These are phyloP conservation scores for Dipteronia dyeriana DNA, from an alignment of 345 rosid species.

Conservation along the genomic window DNA sequence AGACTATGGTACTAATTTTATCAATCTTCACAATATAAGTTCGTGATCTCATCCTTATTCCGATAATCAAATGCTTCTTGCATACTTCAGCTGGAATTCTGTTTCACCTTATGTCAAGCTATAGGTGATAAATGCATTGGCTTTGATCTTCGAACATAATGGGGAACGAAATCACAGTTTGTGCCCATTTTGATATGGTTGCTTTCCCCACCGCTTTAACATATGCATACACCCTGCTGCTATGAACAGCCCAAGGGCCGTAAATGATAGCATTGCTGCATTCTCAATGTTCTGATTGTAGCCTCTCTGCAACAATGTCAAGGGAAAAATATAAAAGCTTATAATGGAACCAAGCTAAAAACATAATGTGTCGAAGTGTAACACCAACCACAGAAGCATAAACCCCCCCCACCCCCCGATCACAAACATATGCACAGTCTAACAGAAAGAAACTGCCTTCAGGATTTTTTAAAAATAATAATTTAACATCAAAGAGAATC, in stretches of 20 bases:
- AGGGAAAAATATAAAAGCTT: slow-evolving; percentile 15
- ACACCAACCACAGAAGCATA: neutral
- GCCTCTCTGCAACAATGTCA: slow-evolving; percentile 64
- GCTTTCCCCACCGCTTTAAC: slow-evolving; percentile 87
- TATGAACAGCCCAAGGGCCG: slow-evolving; percentile 62
- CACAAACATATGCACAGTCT: neutral
- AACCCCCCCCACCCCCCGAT: neutral
- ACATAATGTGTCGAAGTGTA: neutral
- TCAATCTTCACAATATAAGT: slow-evolving; percentile 7
- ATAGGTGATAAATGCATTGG: neutral
- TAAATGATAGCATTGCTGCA: slow-evolving; percentile 62
- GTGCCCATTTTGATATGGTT: slow-evolving; percentile 83
- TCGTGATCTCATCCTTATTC: neutral
- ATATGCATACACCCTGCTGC: slow-evolving; percentile 83
- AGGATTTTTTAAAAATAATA: too few relatives aligned
- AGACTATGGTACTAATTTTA: slow-evolving; percentile 4
- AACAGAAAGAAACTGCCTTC: too few relatives aligned
- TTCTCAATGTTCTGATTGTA: slow-evolving; percentile 62
- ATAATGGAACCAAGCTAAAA: slow-evolving; percentile 2
- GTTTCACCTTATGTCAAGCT: slow-evolving; percentile 19
- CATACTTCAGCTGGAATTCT: neutral
- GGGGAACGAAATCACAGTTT: slow-evolving; percentile 46
- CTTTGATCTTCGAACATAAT: neutral
- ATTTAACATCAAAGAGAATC: too few relatives aligned
- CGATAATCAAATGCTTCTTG: neutral